phyloP scores from a whole-genome alignment of 2,329 filamentous ascomycete genomes.

The Cordyceps farinosa region DNA sequence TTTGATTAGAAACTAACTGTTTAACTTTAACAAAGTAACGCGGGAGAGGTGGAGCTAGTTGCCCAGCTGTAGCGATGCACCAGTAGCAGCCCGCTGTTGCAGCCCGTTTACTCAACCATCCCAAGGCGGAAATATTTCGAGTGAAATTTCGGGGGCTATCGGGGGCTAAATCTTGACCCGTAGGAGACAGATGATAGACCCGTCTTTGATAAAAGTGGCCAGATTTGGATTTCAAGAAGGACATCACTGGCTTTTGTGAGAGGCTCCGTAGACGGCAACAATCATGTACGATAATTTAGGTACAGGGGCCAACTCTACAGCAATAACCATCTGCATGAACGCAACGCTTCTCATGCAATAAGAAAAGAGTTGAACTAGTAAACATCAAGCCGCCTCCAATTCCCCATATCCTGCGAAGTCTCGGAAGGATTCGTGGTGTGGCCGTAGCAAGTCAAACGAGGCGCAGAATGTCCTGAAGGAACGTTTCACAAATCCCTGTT shows the following conservation, averaged over 20 bases:
- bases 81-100: background rate
- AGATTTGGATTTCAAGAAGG: background rate
- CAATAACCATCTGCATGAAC: no score
- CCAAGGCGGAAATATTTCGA: constrained; percentile 6
- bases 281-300: background rate
- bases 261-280: background rate
- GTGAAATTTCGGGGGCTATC: background rate
- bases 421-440: background rate
- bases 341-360: no score
- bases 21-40: background rate
- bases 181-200: background rate
- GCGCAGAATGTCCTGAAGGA: background rate
- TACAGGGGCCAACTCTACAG: background rate
- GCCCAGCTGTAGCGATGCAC: background rate
- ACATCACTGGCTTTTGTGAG: background rate
- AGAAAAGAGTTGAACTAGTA: no score
- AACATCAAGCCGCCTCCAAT: background rate
- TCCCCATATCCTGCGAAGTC: background rate
- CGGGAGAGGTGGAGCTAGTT: background rate
- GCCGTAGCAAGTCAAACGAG: background rate
- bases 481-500: background rate
- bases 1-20: background rate
- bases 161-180: background rate
- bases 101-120: background rate
- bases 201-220: background rate